Conservation (phyloP, 768 basidiomycete genomes). For the Naganishia kalamii region DNA sequence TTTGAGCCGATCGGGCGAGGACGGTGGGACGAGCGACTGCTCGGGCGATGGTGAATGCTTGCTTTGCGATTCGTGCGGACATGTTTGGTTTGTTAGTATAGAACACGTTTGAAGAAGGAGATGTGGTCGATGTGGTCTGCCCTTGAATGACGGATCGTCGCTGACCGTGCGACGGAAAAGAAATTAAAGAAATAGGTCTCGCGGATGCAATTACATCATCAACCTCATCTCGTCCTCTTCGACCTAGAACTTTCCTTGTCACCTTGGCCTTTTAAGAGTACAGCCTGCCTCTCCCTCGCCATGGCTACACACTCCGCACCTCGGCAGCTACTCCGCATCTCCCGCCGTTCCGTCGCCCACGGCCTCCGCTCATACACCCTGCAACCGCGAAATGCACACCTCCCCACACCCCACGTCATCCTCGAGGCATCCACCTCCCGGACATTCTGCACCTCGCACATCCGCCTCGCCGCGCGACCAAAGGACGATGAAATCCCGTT, state of each 20-base stretch:
- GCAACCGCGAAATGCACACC: background rate
- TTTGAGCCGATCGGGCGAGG: conserved; percentile 4
- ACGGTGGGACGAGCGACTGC: conserved; percentile 17
- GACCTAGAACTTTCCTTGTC: too few relatives aligned
- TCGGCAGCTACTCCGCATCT: too few relatives aligned
- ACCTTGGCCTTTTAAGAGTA: too few relatives aligned
- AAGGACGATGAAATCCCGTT: conserved; percentile 34
- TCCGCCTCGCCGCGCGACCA: background rate
- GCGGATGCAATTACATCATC: too few relatives aligned
- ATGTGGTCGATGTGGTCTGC: background rate
- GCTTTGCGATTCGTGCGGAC: background rate
- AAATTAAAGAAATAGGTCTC: too few relatives aligned
- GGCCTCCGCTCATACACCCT: background rate
- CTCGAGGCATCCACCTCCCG: background rate
- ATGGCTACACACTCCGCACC: too few relatives aligned
- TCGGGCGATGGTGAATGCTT: conserved; percentile 12
- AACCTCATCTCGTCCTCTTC: too few relatives aligned
- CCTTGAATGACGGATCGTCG: too few relatives aligned
- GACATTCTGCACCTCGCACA: background rate
- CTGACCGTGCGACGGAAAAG: too few relatives aligned
- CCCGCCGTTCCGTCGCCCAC: too few relatives aligned
- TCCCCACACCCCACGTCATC: background rate
- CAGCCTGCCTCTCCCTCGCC: background rate
- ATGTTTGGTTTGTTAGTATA: too few relatives aligned
- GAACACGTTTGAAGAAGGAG: background rate